These are phyloP conservation scores for Bifiguratus adelaidae DNA, from an alignment of 192 early-diverging fungal species.

Conservation along the genomic window DNA sequence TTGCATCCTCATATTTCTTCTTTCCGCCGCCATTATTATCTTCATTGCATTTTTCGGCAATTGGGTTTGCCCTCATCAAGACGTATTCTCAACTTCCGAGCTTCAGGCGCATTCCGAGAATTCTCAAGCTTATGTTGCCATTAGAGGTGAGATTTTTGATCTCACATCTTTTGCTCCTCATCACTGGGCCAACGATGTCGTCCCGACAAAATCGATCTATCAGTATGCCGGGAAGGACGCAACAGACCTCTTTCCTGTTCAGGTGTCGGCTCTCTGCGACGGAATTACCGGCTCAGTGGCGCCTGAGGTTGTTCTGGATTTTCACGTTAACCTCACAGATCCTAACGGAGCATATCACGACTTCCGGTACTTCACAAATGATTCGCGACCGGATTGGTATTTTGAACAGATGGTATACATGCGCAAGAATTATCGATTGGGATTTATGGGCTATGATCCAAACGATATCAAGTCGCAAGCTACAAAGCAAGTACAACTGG, in stretches of 20 bases:
- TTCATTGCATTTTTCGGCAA: constrained; percentile 71
- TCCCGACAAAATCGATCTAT: constrained; percentile 13
- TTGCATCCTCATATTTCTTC: constrained; percentile 69
- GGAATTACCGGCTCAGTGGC: constrained; percentile 40
- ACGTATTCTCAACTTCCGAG: constrained; percentile 59
- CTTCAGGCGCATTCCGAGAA: too few species aligned
- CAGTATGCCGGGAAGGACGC: constrained; percentile 53
- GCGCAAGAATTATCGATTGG: constrained; percentile 51
- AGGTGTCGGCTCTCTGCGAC: constrained; percentile 30
- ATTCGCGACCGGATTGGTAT: constrained; percentile 57
- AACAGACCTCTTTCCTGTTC: constrained; percentile 52
- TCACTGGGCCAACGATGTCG: constrained; percentile 36
- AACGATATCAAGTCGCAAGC: constrained; percentile 46
- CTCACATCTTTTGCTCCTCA: constrained; percentile 50
- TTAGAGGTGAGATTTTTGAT: constrained; percentile 79
- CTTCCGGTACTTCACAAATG: constrained; percentile 54
- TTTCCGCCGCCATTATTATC: constrained; percentile 75
- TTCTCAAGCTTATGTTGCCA: constrained; percentile 43
- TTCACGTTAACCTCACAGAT: constrained; percentile 35
- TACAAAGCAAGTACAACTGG: constrained; percentile 10
- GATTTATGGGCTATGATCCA: constrained; percentile 56
- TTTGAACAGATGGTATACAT: constrained; percentile 53
- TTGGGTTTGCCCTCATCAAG: constrained; percentile 60
- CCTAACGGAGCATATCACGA: constrained; percentile 52
- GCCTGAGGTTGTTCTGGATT: constrained; percentile 28